phyloP scores from a whole-genome alignment of 768 basidiomycete genomes.

The Thelephora aurantiotincta region DNA sequence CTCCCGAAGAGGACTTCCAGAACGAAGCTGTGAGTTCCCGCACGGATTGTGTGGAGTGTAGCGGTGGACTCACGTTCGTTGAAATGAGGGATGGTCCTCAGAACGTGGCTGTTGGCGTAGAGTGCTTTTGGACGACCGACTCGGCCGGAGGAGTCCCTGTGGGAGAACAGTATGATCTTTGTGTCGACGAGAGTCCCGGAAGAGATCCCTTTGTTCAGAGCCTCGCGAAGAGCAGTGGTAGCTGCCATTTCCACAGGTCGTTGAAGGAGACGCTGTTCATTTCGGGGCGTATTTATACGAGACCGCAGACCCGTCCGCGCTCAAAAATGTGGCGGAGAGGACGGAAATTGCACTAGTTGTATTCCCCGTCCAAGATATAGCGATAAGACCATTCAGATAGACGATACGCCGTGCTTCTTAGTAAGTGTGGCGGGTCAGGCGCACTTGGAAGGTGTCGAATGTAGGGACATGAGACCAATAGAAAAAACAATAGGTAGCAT shows the following conservation, averaged over 20 bases:
- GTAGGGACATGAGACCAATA: no score
- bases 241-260: neutral
- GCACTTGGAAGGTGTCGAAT: no score
- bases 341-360: no score
- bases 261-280: no score
- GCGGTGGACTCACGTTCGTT: slow-evolving; percentile 11
- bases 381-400: no score
- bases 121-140: slow-evolving; percentile 11
- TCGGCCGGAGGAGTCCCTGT: slow-evolving; percentile 16
- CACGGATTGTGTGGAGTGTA: neutral
- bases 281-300: no score
- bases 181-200: slow-evolving; percentile 4
- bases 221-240: neutral
- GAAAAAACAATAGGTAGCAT: no score
- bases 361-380: no score
- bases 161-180: slow-evolving; percentile 3
- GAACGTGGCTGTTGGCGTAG: slow-evolving; percentile 16
- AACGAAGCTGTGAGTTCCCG: neutral
- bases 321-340: no score
- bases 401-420: no score
- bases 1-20: neutral
- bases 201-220: neutral
- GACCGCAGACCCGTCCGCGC: no score
- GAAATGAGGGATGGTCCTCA: slow-evolving; percentile 17
- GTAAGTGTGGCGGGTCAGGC: no score